Percentiles rank a stretch among this genome's conserved stretches.
These are phyloP conservation scores for Diplosphaera chodatii DNA, from an alignment of 139 green algal species.

Conservation along the genomic window DNA sequence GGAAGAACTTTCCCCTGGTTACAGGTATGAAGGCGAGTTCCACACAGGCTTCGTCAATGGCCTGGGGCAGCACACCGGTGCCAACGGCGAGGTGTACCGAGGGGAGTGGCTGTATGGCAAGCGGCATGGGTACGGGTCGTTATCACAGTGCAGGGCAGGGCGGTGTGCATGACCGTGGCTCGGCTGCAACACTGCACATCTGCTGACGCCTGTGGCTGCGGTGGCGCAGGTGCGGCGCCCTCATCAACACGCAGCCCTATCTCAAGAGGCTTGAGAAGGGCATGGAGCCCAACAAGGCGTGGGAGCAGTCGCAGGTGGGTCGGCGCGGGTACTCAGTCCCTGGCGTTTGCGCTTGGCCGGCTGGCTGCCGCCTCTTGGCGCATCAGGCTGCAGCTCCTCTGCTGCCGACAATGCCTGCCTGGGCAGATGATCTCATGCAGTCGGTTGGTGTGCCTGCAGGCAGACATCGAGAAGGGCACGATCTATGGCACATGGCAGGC, in stretches of 20 bases:
- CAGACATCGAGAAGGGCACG: constrained; percentile 35
- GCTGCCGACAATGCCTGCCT: too few relatives aligned
- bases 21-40: constrained; percentile 89
- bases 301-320: constrained; percentile 20
- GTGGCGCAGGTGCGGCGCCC: constrained; percentile 64
- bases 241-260: constrained; percentile 63
- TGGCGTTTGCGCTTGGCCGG: too few relatives aligned
- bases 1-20: too few relatives aligned
- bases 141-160: too few relatives aligned
- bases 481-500: constrained; percentile 47
- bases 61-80: constrained; percentile 67
- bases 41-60: constrained; percentile 76
- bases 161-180: too few relatives aligned
- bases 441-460: constrained; percentile 3
- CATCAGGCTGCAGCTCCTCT: too few relatives aligned
- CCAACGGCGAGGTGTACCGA: constrained; percentile 60
- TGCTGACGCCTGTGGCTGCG: too few relatives aligned
- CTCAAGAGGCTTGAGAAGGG: constrained; percentile 56
- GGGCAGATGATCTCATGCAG: neutral
- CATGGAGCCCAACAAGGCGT: constrained; percentile 38
- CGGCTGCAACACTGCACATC: too few relatives aligned
- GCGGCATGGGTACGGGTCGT: constrained; percentile 57
- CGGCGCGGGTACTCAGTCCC: too few relatives aligned
- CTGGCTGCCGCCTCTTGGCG: too few relatives aligned
- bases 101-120: constrained; percentile 75